Conservation (phyloP, 2,329 filamentous ascomycete species). For the Leptographium lundbergii region DNA sequence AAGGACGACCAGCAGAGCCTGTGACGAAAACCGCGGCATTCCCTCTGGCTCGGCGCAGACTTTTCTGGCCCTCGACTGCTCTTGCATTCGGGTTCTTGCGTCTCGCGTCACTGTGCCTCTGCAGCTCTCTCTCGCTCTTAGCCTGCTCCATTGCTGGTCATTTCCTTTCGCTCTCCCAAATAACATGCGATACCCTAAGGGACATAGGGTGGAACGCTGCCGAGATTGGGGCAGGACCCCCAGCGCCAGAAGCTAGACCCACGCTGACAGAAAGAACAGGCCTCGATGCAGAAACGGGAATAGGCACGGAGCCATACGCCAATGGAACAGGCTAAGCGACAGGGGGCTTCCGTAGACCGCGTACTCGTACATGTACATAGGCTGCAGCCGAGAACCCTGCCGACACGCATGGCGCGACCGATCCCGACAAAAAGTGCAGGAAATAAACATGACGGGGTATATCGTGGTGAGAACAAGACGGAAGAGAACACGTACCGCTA, state of each 20-base stretch:
- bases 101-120: neutral
- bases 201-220: constrained; percentile 25
- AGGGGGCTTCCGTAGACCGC: neutral
- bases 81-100: neutral
- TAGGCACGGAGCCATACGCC: neutral
- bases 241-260: constrained; percentile 13
- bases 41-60: no score
- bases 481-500: neutral
- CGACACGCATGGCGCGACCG: neutral
- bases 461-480: neutral
- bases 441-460: neutral
- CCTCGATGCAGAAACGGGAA: neutral
- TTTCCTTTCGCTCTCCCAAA: constrained; percentile 2
- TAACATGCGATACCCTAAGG: constrained; percentile 23
- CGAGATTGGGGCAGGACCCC: constrained; percentile 25
- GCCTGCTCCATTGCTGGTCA: neutral
- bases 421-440: neutral
- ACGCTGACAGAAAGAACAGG: constrained; percentile 8
- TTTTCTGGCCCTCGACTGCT: no score
- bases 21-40: neutral
- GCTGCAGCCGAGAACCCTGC: constrained; percentile 1
- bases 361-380: neutral
- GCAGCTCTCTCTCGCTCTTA: neutral
- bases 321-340: neutral
- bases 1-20: neutral